Conservation (phyloP, 768 basidiomycete genomes). For the Leucogyrophana mollusca region DNA sequence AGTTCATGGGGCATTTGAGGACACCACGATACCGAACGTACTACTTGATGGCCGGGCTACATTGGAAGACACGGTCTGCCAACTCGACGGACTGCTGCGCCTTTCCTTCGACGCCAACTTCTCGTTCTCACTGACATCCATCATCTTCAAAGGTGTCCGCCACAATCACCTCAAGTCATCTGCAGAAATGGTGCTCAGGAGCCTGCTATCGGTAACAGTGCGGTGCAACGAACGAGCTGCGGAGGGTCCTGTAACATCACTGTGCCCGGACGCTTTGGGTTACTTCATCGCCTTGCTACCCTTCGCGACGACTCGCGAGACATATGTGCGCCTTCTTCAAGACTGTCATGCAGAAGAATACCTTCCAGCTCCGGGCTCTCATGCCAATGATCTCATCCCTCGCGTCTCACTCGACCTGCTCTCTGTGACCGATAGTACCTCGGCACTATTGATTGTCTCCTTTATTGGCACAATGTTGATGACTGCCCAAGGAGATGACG, state of each 20-base stretch:
- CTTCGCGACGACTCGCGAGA: constrained; percentile 53
- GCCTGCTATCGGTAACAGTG: constrained; percentile 61
- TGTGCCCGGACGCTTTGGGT: constrained; percentile 62
- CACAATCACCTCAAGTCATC: constrained; percentile 61
- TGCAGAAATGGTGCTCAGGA: constrained; percentile 61
- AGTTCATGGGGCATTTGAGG: constrained; percentile 54
- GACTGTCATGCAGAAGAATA: constrained; percentile 58
- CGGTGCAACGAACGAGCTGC: constrained; percentile 34
- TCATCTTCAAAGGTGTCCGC: constrained; percentile 86
- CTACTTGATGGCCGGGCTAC: constrained; percentile 63
- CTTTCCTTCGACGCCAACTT: constrained; percentile 78
- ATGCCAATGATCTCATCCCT: constrained; percentile 48
- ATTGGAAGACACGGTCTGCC: constrained; percentile 65
- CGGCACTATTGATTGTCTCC: constrained; percentile 71
- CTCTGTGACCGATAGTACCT: constrained; percentile 57
- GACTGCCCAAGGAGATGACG: constrained; percentile 76
- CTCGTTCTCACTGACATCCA: constrained; percentile 78
- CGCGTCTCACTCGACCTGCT: constrained; percentile 56
- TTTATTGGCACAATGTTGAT: constrained; percentile 74
- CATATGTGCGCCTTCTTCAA: constrained; percentile 60
- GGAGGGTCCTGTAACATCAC: constrained; percentile 42
- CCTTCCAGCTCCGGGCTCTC: constrained; percentile 34
- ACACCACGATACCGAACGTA: constrained; percentile 48
- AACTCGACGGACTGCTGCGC: constrained; percentile 70
- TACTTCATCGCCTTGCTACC: constrained; percentile 82